Conservation (phyloP, 2,329 filamentous ascomycete genomes). For the Fusarium agapanthi region DNA sequence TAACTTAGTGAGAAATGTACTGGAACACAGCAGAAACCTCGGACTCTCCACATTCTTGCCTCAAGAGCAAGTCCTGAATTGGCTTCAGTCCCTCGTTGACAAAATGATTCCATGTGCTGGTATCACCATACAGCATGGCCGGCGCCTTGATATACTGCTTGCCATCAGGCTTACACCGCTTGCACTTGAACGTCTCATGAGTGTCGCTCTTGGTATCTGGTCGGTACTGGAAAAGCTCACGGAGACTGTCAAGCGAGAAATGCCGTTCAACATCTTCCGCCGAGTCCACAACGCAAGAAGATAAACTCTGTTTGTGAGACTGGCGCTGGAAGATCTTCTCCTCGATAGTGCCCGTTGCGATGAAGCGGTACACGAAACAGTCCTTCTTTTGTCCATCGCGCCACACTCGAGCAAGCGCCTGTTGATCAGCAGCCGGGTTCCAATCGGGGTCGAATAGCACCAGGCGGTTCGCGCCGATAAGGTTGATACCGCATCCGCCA, state of each 20-base stretch:
- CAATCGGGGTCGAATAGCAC: slow-evolving; percentile 97
- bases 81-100: slow-evolving; percentile 79
- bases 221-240: slow-evolving; percentile 94
- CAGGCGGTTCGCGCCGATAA: slow-evolving; percentile 93
- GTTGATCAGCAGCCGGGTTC: slow-evolving; percentile 98
- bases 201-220: slow-evolving; percentile 88
- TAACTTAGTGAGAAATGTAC: slow-evolving; percentile 86
- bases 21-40: slow-evolving; percentile 97
- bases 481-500: slow-evolving; percentile 93
- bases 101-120: slow-evolving; percentile 99
- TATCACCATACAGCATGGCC: slow-evolving; percentile 96
- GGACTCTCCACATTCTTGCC: slow-evolving; percentile 81
- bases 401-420: slow-evolving; percentile 97
- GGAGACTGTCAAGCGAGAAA: slow-evolving; percentile 88
- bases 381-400: slow-evolving; percentile 99
- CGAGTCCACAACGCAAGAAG: slow-evolving; percentile 94
- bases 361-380: slow-evolving; percentile 99
- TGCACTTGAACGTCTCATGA: slow-evolving; percentile 98
- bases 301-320: slow-evolving; percentile 96
- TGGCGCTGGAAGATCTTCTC: slow-evolving; percentile 99
- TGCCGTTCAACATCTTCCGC: slow-evolving; percentile 97
- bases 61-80: slow-evolving; percentile 90
- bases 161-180: slow-evolving; percentile 88
- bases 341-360: slow-evolving; percentile 96
- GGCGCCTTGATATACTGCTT: slow-evolving; percentile 88